Evolutionary conservation across 2,329 filamentous ascomycete genomes (phyloP).

Genomic region (Salinomyces thailandicus): DNA sequence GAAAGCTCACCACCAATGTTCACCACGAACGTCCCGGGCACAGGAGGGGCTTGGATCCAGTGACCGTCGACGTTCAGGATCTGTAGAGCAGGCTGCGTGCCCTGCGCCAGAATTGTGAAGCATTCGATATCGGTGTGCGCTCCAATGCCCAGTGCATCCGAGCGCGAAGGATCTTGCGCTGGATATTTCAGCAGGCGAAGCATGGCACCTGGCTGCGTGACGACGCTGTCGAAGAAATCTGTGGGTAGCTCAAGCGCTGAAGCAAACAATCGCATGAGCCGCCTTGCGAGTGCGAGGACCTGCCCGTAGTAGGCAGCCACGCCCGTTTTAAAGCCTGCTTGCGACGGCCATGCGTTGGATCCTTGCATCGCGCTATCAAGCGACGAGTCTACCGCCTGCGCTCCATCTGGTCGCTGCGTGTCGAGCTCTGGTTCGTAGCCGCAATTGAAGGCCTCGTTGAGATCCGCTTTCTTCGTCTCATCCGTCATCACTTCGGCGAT

Average conservation of each 20-base stretch:
- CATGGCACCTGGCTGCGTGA: constrained; percentile 29
- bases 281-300: constrained; percentile 28
- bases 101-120: constrained; percentile 17
- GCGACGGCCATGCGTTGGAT: constrained; percentile 13
- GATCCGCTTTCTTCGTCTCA: constrained; percentile 43
- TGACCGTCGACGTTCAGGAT: constrained; percentile 25
- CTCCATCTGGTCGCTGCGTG: constrained; percentile 6
- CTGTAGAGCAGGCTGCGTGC: constrained; percentile 13
- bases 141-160: constrained; percentile 26
- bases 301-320: constrained; percentile 29
- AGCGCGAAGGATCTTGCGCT: constrained; percentile 12
- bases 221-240: constrained; percentile 29
- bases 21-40: constrained; percentile 38
- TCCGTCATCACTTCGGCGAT: constrained; percentile 64
- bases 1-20: constrained; percentile 32
- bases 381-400: not conserved
- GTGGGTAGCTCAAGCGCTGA: constrained; percentile 27
- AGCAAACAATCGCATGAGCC: constrained; percentile 31
- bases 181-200: constrained; percentile 32
- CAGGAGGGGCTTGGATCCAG: constrained; percentile 37
- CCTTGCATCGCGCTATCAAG: constrained; percentile 11
- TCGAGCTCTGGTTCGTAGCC: constrained; percentile 15
- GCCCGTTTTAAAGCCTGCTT: constrained; percentile 26
- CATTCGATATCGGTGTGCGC: constrained; percentile 25
- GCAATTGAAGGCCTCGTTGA: constrained; percentile 29